Evolutionary conservation across 2,329 filamentous ascomycete genomes (phyloP).

Genomic region (Neopestalotiopsis sp.): DNA sequence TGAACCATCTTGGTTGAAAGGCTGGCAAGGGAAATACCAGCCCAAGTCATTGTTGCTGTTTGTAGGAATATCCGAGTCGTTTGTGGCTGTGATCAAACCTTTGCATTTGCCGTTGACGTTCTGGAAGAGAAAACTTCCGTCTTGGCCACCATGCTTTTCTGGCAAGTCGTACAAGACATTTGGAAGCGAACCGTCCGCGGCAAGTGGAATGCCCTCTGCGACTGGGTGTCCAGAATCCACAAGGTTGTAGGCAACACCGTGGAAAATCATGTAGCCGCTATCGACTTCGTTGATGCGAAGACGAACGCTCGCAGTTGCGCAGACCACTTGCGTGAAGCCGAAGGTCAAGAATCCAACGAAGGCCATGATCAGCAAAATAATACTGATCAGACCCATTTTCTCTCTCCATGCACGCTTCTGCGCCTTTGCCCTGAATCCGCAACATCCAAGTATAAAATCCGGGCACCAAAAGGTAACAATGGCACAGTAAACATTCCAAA

Average conservation of each 20-base stretch:
- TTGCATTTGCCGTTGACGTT: slow-evolving; percentile 99
- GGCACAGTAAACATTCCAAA: slow-evolving; percentile 96
- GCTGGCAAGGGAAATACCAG: slow-evolving; percentile 95
- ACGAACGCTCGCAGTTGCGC: slow-evolving; percentile 72
- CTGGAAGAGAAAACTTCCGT: slow-evolving; percentile 97
- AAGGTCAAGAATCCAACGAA: slow-evolving; percentile 96
- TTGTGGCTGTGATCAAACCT: slow-evolving; percentile 76
- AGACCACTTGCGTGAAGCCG: slow-evolving; percentile 90
- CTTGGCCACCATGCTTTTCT: slow-evolving; percentile 81
- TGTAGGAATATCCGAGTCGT: slow-evolving; percentile 78
- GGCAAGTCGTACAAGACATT: slow-evolving; percentile 90
- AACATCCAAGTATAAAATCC: slow-evolving; percentile 81
- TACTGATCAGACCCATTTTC: slow-evolving; percentile 95
- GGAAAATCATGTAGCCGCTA: slow-evolving; percentile 91
- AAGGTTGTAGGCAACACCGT: slow-evolving; percentile 88
- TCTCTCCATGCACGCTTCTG: slow-evolving; percentile 95
- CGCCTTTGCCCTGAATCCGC: slow-evolving; percentile 82
- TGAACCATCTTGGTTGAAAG: slow-evolving; percentile 94
- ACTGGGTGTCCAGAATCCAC: slow-evolving; percentile 77
- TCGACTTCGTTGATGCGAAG: slow-evolving; percentile 84
- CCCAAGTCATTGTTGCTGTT: slow-evolving; percentile 74
- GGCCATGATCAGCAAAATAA: slow-evolving; percentile 86
- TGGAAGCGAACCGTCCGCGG: slow-evolving; percentile 53
- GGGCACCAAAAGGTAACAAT: slow-evolving; percentile 95
- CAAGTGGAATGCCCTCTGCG: slow-evolving; percentile 75